Evolutionary conservation across 345 rosid species (phyloP).

Genomic region (Brassica incana): DNA sequence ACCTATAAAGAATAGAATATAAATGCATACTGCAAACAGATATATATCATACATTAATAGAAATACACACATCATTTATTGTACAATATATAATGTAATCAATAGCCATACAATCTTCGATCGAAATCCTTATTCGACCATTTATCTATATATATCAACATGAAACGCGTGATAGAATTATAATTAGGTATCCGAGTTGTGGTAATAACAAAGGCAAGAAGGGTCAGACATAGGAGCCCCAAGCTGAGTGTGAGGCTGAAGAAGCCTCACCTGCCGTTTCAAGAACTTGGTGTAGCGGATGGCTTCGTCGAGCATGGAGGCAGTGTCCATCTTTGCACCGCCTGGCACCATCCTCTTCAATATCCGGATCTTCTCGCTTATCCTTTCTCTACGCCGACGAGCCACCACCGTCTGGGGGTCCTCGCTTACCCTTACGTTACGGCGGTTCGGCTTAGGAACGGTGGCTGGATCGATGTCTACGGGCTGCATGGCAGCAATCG

Average conservation of each 20-base stretch:
- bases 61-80: neutral
- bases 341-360: constrained; percentile 93
- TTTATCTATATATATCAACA: neutral
- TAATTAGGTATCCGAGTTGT: neutral
- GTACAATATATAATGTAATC: neutral
- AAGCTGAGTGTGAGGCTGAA: constrained; percentile 52
- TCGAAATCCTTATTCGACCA: neutral
- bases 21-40: neutral
- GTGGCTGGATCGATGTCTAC: constrained; percentile 84
- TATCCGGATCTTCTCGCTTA: constrained; percentile 89
- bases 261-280: constrained; percentile 69
- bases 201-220: constrained; percentile 27
- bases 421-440: constrained; percentile 83
- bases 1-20: neutral
- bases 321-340: constrained; percentile 94
- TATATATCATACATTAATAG: neutral
- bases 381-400: constrained; percentile 81
- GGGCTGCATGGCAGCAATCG: constrained; percentile 86
- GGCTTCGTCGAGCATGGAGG: constrained; percentile 95
- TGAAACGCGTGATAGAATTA: neutral
- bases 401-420: constrained; percentile 98
- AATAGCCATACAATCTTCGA: neutral
- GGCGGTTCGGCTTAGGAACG: constrained; percentile 72
- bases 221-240: constrained; percentile 35
- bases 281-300: constrained; percentile 90